Conservation (phyloP, 352 stramenopile species). For the Globisporangium parvum region DNA sequence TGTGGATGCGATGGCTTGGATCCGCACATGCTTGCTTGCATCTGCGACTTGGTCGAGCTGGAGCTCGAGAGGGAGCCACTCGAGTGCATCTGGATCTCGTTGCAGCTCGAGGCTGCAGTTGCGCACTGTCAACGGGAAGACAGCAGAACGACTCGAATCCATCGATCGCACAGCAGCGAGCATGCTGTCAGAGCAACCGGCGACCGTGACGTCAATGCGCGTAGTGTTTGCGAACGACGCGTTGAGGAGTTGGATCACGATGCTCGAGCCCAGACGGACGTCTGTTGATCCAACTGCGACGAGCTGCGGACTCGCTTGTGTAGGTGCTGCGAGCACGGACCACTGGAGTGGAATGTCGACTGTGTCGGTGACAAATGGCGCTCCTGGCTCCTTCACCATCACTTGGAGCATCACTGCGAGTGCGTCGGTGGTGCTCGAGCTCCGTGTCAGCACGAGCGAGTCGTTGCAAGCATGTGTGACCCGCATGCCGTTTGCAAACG, state of each 20-base stretch:
- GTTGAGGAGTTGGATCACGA: constrained; percentile 5
- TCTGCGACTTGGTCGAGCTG: constrained; percentile 8
- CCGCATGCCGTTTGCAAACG: constrained; percentile 1
- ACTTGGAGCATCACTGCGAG: constrained; percentile 6
- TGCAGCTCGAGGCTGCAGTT: constrained; percentile 14
- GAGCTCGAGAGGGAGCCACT: constrained; percentile 15
- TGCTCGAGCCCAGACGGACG: neutral
- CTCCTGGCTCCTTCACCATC: neutral
- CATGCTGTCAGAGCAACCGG: constrained; percentile 7
- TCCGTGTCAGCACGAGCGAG: neutral
- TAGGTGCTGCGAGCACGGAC: constrained; percentile 1
- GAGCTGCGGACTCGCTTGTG: neutral
- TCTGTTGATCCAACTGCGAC: constrained; percentile 5
- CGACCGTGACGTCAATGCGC: constrained; percentile 8
- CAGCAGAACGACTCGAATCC: neutral
- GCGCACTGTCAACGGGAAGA: neutral
- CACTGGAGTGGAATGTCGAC: constrained; percentile 17
- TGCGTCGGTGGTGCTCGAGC: neutral
- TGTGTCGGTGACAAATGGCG: constrained; percentile 4
- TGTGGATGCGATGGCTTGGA: constrained; percentile 10
- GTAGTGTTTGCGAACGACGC: neutral
- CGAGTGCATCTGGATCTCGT: neutral
- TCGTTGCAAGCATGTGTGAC: constrained; percentile 9
- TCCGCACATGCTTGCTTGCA: neutral
- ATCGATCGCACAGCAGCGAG: neutral